Conservation (phyloP, 2,329 filamentous ascomycete genomes). For the Apiospora saccharicola region DNA sequence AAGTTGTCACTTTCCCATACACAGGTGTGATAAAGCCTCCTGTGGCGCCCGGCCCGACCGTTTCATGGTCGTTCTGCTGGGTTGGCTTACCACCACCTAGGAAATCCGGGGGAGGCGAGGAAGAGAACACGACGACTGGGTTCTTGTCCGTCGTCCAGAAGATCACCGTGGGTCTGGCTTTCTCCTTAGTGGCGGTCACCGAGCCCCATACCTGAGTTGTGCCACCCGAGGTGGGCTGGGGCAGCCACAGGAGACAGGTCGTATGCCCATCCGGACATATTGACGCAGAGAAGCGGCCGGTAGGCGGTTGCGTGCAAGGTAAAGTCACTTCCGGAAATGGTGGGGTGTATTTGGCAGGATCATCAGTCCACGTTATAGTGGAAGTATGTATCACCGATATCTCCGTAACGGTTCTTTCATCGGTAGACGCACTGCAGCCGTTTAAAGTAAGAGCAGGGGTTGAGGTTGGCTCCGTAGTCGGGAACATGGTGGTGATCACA, state of each 20-base stretch:
- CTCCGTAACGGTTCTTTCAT: constrained; percentile 46
- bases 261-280: not conserved
- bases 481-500: not conserved
- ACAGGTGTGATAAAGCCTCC: constrained; percentile 29
- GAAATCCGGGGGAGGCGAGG: constrained; percentile 49
- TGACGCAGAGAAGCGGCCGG: constrained; percentile 5
- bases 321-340: constrained; percentile 43
- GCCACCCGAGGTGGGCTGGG: constrained; percentile 22
- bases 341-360: constrained; percentile 55
- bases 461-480: not conserved
- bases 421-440: constrained; percentile 35
- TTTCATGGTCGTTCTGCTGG: constrained; percentile 30
- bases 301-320: constrained; percentile 1
- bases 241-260: not conserved
- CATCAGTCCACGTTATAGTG: constrained; percentile 57
- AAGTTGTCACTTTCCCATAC: constrained; percentile 34
- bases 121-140: constrained; percentile 55
- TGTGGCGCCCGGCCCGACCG: constrained; percentile 25
- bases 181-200: not conserved
- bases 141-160: constrained; percentile 64
- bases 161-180: constrained; percentile 44
- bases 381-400: constrained; percentile 57
- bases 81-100: constrained; percentile 37
- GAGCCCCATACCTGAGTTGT: constrained; percentile 28
- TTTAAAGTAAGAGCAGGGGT: constrained; percentile 24